Percentiles rank a stretch among this genome's conserved stretches.
Evolutionary conservation across 306 rosid genomes (phyloP).

Genomic region (Dalbergia cultrata): DNA sequence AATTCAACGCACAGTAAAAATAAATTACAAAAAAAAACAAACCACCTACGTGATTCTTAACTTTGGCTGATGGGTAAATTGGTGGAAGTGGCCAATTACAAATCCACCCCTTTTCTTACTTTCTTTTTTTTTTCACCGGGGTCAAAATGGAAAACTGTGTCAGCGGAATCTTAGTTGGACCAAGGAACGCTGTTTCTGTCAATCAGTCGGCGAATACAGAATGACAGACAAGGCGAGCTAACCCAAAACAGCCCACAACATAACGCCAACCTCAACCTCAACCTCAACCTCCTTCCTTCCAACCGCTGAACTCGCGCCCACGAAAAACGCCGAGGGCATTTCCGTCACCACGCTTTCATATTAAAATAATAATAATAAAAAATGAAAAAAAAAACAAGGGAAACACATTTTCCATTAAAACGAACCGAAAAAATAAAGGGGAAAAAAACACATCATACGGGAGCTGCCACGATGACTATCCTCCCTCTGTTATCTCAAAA

Average conservation of each 20-base stretch:
- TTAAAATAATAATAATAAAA: no score
- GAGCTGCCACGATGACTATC: not conserved
- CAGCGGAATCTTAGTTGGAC: slow-evolving; percentile 35
- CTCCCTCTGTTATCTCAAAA: not conserved
- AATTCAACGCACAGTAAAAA: not conserved
- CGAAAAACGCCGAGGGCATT: slow-evolving; percentile 46
- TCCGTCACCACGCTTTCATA: slow-evolving; percentile 39
- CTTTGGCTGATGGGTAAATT: not conserved
- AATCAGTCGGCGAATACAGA: slow-evolving; percentile 31
- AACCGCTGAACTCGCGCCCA: slow-evolving; percentile 48
- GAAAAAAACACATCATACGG: not conserved
- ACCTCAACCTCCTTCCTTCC: not conserved
- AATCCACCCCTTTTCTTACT: not conserved
- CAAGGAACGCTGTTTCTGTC: slow-evolving; percentile 55
- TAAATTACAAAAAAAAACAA: not conserved
- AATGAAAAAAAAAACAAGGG: not conserved
- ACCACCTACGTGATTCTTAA: not conserved
- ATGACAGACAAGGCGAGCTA: slow-evolving; percentile 32
- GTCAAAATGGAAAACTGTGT: not conserved
- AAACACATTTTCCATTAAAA: not conserved
- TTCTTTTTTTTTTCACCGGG: slow-evolving; percentile 9
- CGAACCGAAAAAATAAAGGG: no score
- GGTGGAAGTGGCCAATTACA: not conserved
- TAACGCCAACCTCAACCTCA: slow-evolving; percentile 48
- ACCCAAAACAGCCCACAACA: slow-evolving; percentile 49